These are phyloP conservation scores for Hypoxylon sp. DNA, from an alignment of 2,329 filamentous ascomycete species.

Conservation along the genomic window DNA sequence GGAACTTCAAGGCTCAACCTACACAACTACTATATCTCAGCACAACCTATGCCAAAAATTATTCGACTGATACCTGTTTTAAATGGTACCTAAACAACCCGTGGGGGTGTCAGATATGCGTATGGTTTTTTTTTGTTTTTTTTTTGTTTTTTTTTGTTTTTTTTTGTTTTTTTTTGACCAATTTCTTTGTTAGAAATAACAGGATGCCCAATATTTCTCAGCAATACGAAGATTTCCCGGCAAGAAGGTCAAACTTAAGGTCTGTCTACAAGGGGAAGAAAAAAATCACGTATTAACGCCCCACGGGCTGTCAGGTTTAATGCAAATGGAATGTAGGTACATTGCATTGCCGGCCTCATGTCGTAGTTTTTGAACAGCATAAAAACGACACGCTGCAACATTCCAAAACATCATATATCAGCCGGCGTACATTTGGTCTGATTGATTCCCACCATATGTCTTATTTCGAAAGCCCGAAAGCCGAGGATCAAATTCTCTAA, in stretches of 20 bases:
- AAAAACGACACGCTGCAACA: conserved; percentile 23
- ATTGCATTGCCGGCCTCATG: conserved; percentile 19
- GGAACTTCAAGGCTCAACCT: conserved; percentile 5
- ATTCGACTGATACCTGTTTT: conserved; percentile 7
- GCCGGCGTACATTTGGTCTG: conserved; percentile 17
- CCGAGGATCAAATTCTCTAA: conserved; percentile 20
- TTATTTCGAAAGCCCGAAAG: conserved; percentile 25
- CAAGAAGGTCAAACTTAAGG: conserved; percentile 19
- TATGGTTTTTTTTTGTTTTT: no score
- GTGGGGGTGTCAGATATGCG: conserved; percentile 16
- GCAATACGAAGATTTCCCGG: conserved; percentile 38
- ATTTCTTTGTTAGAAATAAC: conserved; percentile 4
- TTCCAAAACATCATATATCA: conserved; percentile 13
- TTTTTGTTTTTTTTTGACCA: no score
- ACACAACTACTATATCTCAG: not conserved
- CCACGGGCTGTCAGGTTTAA: conserved; percentile 22
- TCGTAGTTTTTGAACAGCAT: conserved; percentile 25
- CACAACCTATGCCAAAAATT: conserved; percentile 1
- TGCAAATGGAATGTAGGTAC: conserved; percentile 41
- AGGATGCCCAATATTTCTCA: conserved; percentile 7
- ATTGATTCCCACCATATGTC: conserved; percentile 19
- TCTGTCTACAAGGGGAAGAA: no score
- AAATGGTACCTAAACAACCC: conserved; percentile 15
- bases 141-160: no score
- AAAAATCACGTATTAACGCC: no score